These are phyloP conservation scores for Lactarius hatsudake DNA, from an alignment of 768 basidiomycete genomes.

Conservation along the genomic window DNA sequence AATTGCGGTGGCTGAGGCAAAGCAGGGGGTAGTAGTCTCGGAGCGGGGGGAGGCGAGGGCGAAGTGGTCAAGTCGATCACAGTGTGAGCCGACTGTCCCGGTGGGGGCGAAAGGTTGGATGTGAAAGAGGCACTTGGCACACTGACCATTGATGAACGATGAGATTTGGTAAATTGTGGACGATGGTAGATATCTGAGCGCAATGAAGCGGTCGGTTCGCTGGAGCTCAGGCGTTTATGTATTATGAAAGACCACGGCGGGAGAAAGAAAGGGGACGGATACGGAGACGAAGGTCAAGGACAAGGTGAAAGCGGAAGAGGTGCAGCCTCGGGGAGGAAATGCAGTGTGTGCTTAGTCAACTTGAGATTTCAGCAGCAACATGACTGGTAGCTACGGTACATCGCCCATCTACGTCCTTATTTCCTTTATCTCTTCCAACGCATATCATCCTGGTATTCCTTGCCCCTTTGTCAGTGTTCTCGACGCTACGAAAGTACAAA, in stretches of 20 bases:
- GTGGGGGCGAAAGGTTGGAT: constrained; percentile 13
- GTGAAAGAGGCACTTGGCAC: constrained; percentile 28
- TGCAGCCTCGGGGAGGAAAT: constrained; percentile 1
- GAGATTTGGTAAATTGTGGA: constrained; percentile 13
- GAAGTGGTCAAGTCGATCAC: constrained; percentile 20
- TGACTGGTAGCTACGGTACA: not conserved
- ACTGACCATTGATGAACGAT: constrained; percentile 19
- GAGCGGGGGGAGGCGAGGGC: constrained; percentile 21
- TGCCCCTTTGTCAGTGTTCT: not conserved
- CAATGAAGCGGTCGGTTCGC: not conserved
- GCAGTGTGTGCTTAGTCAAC: constrained; percentile 10
- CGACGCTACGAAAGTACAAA: not conserved
- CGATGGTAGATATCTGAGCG: not conserved
- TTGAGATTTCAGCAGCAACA: not conserved
- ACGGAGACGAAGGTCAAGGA: constrained; percentile 10
- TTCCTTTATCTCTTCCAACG: not conserved
- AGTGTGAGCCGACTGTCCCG: constrained; percentile 11
- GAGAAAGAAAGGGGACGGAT: constrained; percentile 12
- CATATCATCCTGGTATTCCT: not conserved
- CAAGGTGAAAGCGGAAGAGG: constrained; percentile 6
- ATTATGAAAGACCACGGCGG: not conserved
- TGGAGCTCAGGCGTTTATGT: not conserved
- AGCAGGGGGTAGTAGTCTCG: constrained; percentile 28
- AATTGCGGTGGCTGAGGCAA: constrained; percentile 24
- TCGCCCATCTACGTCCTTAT: not conserved